Evolutionary conservation across 1,284 basidiomycete genomes (phyloP), one percentile per base, ranked within the genome.

Genomic region (Austroboletus novae-zelandiae): DNA sequence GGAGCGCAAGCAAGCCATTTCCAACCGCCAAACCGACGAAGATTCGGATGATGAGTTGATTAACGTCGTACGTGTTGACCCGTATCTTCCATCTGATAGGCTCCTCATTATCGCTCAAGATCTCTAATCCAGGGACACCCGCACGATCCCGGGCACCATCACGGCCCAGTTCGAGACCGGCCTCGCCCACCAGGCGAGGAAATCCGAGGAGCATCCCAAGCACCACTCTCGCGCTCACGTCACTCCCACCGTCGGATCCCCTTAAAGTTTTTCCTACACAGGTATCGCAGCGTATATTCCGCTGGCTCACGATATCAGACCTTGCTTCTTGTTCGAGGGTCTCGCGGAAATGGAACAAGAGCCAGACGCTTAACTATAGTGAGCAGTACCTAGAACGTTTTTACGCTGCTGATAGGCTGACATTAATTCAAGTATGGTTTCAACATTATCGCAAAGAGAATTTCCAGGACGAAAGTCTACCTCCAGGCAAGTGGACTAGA

Each of bases 321-420:
- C 78, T 96, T 30, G 85, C 88, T 3, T 77, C 78, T 39, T 94
- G 90, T 61, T 80, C 91, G 23, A 71, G 85, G 40, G 91, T 95
- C 6, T 91, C 83, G 47, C 84, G 79, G 69, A 89, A 91, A 67
- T 96, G 92, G 92, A 80, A 78, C 54, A 84, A 83, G 68, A 92
- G 89, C 55, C 90, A 93, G 70, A 90, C 91, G 0, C 66, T 95
- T 51, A 96, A 96, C 68, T 94, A 95, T 66, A 84, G 92, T 91
- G 57, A 51, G 83, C 74, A n/a, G 6, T 2, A 13, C 23, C 14
- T 18, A 11, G 1, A 2, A 5, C 29, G 46, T 31, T 9, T 23
- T 31, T 25, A 39, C 31, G 11, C 25, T 48, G 15, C 39, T 11
- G 32, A 11, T 17, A 23, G 20, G 9, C 41, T 50, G 23, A 49